Percentiles rank a stretch among this genome's conserved stretches.
phyloP scores from a whole-genome alignment of 1,284 basidiomycete species.

The Irpex lacteus region DNA sequence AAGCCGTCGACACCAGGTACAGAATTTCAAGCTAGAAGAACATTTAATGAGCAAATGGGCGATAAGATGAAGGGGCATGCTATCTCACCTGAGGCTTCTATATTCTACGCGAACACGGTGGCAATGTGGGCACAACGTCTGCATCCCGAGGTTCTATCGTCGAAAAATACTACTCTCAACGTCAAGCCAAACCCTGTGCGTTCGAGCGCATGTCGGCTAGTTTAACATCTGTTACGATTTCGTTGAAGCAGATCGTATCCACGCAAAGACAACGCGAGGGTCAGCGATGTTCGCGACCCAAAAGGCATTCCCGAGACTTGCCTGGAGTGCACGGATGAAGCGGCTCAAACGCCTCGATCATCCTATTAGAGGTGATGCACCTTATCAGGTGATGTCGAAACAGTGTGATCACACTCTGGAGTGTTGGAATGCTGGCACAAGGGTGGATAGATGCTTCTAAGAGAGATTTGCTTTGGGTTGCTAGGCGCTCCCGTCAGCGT shows the following conservation, averaged over 20 bases:
- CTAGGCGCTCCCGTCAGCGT: background rate
- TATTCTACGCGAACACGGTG: background rate
- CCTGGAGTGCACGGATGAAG: background rate
- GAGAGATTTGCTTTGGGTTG: background rate
- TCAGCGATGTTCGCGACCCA: background rate
- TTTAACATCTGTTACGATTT: too few relatives aligned
- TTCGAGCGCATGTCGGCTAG: background rate
- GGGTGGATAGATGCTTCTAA: background rate
- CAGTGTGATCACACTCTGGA: background rate
- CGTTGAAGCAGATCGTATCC: background rate
- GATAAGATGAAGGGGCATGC: slow-evolving; percentile 1
- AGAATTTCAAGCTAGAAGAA: background rate
- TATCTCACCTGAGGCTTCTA: slow-evolving; percentile 6
- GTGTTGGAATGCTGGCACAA: background rate
- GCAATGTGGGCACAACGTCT: slow-evolving; percentile 5
- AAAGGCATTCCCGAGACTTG: background rate
- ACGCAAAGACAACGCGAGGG: background rate
- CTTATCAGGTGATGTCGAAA: background rate
- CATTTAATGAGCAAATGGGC: background rate
- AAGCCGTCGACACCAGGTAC: background rate
- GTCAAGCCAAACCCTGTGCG: background rate
- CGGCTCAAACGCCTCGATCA: background rate
- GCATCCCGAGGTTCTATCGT: slow-evolving; percentile 13
- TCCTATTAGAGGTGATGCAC: background rate
- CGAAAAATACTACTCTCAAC: background rate